These are phyloP conservation scores for Aspergillus egyptiacus DNA, from an alignment of 495 filamentous ascomycete genomes.

Conservation along the genomic window DNA sequence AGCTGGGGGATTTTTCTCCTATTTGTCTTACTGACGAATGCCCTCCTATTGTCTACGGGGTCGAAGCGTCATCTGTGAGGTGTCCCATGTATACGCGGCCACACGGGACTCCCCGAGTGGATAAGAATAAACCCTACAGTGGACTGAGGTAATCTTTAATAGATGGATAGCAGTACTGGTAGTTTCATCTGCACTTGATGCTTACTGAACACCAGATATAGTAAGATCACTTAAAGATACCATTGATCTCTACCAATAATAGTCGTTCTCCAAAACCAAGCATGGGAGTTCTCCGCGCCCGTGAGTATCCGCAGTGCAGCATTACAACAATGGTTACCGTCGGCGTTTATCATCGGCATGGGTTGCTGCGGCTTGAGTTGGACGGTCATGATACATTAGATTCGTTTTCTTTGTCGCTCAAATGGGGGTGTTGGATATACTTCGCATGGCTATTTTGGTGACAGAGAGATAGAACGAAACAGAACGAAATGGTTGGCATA, in stretches of 20 bases:
- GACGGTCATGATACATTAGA: too few relatives aligned
- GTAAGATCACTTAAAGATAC: not conserved
- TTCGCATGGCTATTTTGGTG: too few relatives aligned
- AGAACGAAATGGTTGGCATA: too few relatives aligned
- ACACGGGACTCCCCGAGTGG: conserved; percentile 8
- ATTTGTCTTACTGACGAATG: not conserved
- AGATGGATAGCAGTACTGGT: not conserved
- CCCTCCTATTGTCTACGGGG: not conserved
- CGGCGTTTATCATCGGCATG: not conserved
- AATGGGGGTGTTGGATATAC: too few relatives aligned
- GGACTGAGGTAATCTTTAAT: conserved; percentile 4
- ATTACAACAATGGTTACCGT: conserved; percentile 14
- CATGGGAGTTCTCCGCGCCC: not conserved
- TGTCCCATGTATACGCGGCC: conserved; percentile 5
- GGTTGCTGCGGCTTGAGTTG: too few relatives aligned
- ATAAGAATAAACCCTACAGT: conserved; percentile 15
- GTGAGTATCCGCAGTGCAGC: conserved; percentile 11
- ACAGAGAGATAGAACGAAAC: too few relatives aligned
- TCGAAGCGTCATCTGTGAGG: not conserved
- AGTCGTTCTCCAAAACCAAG: not conserved
- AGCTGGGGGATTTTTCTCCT: not conserved
- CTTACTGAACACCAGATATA: too few relatives aligned
- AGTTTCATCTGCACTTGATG: too few relatives aligned
- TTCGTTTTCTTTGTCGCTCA: too few relatives aligned
- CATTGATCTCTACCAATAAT: not conserved